Base-by-base conservation (phyloP, 352 stramenopile genomes). In the Bremia lactucae region DNA sequence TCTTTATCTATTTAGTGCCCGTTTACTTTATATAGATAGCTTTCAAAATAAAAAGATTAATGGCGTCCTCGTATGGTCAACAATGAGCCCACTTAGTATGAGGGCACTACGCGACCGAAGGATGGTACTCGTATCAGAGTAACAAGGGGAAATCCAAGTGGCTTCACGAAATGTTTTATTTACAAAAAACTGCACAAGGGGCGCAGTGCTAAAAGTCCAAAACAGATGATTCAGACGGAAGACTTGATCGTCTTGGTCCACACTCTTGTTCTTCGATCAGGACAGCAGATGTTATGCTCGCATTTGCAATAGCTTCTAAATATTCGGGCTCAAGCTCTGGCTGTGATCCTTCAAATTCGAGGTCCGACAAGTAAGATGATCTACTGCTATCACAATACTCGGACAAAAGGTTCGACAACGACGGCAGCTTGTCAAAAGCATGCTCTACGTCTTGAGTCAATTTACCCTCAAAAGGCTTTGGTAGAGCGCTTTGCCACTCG, bases 341-440 rank as follows among this genome's bases (percentile, higher is more conserved):
- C 26, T 74, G 56, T 2, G 36, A 47, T 26, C 31, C 36, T n/a
- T 41, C 51, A 9, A 37, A 48, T 31, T 68, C 44, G 8, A 59
- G 47, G 22, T 59, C 63, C 18, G 48, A 62, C 20, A 47, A 52
- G 4, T 62, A 18, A 13, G 49, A 66, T 34, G 60, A 70, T 8
- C 55, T 51, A 5, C 61, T 48, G 14, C 49, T 57, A 37, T 52
- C 58, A 22, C 49, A 55, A 41, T 84, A 81, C 44, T 83, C 69
- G 0, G 74, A 79, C 53, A 87, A 66, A 26, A 87, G 59, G 40
- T 83, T 66, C 1, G 66, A 66, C 2, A 79, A 50, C 23, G 71
- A 83, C 10, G 46, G 36, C 37, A 38, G 42, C 20, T 73, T 60
- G 19, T 33, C 49, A 16, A 16, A 33, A 5, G 31, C 31, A 21